Conservation (phyloP, 108 stramenopile genomes). For the Cyclostephanos tholiformis region DNA sequence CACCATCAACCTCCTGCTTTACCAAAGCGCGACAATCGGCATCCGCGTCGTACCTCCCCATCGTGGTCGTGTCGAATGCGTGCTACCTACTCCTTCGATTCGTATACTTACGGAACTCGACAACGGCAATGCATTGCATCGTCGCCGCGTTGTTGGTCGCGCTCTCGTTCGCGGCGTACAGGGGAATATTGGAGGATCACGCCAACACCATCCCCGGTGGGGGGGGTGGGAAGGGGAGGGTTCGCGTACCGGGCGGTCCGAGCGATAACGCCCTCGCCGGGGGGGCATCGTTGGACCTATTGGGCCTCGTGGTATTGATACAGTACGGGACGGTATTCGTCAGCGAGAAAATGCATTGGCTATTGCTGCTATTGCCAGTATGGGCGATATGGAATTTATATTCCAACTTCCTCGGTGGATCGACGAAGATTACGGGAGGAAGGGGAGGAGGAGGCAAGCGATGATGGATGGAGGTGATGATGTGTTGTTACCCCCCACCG, state of each 20-base stretch:
- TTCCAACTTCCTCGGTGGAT: too few relatives aligned
- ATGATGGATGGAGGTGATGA: too few relatives aligned
- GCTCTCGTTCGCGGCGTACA: slow-evolving; percentile 50
- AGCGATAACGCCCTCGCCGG: slow-evolving; percentile 50
- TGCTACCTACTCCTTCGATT: slow-evolving; percentile 50
- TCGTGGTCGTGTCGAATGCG: slow-evolving; percentile 46
- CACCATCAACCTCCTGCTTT: too few relatives aligned
- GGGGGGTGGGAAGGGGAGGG: too few relatives aligned
- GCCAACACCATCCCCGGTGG: slow-evolving; percentile 23
- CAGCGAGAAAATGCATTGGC: slow-evolving; percentile 52
- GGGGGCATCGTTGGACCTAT: slow-evolving; percentile 59
- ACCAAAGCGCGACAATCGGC: slow-evolving; percentile 59
- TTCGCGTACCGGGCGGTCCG: too few relatives aligned
- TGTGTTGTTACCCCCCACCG: too few relatives aligned
- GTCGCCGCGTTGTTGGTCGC: slow-evolving; percentile 32
- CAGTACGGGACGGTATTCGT: slow-evolving; percentile 55
- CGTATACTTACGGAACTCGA: slow-evolving; percentile 13
- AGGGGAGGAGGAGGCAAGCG: too few relatives aligned
- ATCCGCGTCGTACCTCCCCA: slow-evolving; percentile 52
- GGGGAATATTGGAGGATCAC: slow-evolving; percentile 58
- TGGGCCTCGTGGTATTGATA: slow-evolving; percentile 53
- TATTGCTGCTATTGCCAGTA: slow-evolving; percentile 38
- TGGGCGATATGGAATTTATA: slow-evolving; percentile 46
- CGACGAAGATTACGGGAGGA: too few relatives aligned
- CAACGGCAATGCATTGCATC: slow-evolving; percentile 27